These are phyloP conservation scores for Phialophora macrospora DNA, from an alignment of 2,329 filamentous ascomycete species.

Conservation along the genomic window DNA sequence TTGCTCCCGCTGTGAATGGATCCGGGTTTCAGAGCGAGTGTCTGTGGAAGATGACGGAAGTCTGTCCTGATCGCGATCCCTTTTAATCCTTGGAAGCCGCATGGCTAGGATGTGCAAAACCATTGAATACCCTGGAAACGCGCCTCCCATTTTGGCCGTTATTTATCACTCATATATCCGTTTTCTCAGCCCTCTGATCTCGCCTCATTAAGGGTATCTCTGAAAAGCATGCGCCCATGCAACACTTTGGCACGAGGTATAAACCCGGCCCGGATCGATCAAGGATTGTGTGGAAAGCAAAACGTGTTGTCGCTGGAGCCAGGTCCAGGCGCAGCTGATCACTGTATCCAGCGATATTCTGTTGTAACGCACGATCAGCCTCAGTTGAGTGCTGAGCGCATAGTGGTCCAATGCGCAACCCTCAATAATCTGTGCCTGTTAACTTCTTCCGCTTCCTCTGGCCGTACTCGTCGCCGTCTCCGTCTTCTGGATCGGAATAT, in stretches of 20 bases:
- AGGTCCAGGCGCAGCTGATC: neutral
- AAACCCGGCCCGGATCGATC: neutral
- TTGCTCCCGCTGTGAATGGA: neutral
- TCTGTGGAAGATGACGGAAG: neutral
- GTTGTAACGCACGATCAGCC: constrained; percentile 12
- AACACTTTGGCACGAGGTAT: constrained; percentile 17
- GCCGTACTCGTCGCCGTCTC: constrained; percentile 45
- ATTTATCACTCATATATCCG: constrained; percentile 9
- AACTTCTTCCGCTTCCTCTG: constrained; percentile 30
- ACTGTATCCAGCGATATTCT: neutral
- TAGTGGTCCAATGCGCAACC: neutral
- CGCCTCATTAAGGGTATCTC: constrained; percentile 34
- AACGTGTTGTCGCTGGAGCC: neutral
- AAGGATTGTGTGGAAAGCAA: neutral
- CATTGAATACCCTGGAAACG: neutral
- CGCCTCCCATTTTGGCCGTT: constrained; percentile 14
- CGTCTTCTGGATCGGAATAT: constrained; percentile 54
- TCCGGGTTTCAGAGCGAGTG: too few species aligned
- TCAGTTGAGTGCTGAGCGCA: constrained; percentile 1
- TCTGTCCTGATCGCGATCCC: neutral
- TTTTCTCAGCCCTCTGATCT: constrained; percentile 21
- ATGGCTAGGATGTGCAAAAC: neutral
- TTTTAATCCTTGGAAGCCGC: neutral
- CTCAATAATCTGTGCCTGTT: constrained; percentile 21
- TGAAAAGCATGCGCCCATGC: constrained; percentile 9